Base-by-base conservation (phyloP, 1,139 yeast species). In the Yamadazyma blattariae region DNA sequence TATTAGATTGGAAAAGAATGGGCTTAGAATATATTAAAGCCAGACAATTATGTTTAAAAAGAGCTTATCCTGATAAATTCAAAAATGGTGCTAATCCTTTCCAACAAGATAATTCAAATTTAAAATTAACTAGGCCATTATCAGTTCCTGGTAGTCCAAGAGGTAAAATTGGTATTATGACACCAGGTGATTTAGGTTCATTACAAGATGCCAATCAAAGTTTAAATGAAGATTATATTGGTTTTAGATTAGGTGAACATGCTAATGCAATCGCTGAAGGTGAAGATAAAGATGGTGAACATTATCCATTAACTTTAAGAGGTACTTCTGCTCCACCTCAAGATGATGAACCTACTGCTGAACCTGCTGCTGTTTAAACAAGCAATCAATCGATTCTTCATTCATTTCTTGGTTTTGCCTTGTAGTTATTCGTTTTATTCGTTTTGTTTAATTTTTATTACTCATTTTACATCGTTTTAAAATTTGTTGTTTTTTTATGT, bases 171-270 rank as follows among this genome's bases (percentile, higher is more conserved):
- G 82, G 87, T 13, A 63, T 79, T 47, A 89, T 88, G 95, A 92
- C 98, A 2, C 98, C 98, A 0, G 98, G 98, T 33, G 97, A 92
- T 59, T 74, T 92, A 48, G 98, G 97, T n/a, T 82, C 96, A 10
- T 70, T 92, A 51, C 97, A 88, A 61, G 98, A 92, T 58, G 88
- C 88, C 27, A 75, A 76, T 39, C 85, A 82, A 54, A 64, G 72
- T 1, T 74, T 88, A 37, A 79, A 82, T 26, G 94, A 83, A 37
- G 96, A 87, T 55, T 92, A 88, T 57, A 68, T 81, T 38, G 79
- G 82, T 9, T 92, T 94, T 77, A 79, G 73, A 48, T 71, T 90
- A 45, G 85, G 87, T 21, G 77, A 68, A 12, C 77, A 68, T 24
- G 77, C 69, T 30, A 24, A 30, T 10, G 23, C 21, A n/a, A 9